Evolutionary conservation across 202 grass and related monocot species (phyloP), one percentile per base, ranked within the genome.

Genomic region (Zoysia matrella): DNA sequence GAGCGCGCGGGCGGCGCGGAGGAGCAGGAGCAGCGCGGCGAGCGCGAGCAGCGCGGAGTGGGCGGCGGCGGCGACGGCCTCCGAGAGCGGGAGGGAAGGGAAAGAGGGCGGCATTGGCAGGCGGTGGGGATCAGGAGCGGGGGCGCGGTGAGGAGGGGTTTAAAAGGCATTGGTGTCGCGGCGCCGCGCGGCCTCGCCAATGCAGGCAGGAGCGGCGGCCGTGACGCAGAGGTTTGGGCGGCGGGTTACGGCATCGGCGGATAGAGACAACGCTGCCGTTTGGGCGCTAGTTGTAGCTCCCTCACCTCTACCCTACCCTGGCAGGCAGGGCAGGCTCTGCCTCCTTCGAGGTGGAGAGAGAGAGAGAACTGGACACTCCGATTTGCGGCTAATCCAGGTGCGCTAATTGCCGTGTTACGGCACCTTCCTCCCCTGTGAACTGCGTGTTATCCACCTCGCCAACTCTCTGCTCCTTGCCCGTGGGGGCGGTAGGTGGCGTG

Each of bases 231-330:
- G 18, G 36, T 70, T 62, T 86, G 85, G 77, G 80, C 82, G 75
- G 87, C 80, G 72, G 75, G 39, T 66, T 89, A 91, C 67, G 77
- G 76, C 90, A 88, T 82, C 68, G 84, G 88, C 76, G 89, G 87
- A 85, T 85, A 83, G 83, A 68, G 58, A 87, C 87, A 87, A 87
- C 83, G 15, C 48, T 47, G 69, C 83, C 18, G 12, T 71, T 84
- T 87, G 74, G 80, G 64, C 60, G 46, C 58, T 53, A 76, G 64
- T 22, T 22, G 22, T 22, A 22, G 22, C 80, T 73, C 84, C 65
- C 54, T 10, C 46, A 56, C 8, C 8, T 1, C 69, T 30, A 22
- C 63, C 9, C 47, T 30, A 15, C 41, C 50, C 48, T 66, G 18
- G 41, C 44, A 56, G 51, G 51, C 39, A 13, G 57, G 43, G 22